A percentile compares a stretch with the other conserved stretches of the same genome.
phyloP scores from a whole-genome alignment of 805 yeast genomes.

The Vanderwaltozyma verrucispora region DNA sequence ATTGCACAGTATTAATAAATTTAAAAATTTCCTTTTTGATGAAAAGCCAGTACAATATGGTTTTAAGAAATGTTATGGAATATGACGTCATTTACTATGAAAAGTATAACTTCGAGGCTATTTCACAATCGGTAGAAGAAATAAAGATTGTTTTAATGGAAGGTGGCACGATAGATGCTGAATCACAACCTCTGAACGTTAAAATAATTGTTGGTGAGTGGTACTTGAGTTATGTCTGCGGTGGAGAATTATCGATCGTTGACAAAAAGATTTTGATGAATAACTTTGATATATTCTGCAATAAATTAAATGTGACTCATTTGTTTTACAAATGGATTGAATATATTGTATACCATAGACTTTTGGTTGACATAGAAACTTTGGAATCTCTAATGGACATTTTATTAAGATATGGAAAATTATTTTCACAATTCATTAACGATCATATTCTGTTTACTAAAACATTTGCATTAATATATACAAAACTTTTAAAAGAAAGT shows the following conservation, averaged over 20 bases:
- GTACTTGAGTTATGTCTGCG: constrained; percentile 36
- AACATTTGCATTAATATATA: constrained; percentile 22
- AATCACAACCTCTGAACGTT: constrained; percentile 32
- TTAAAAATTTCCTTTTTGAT: constrained; percentile 41
- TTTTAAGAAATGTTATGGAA: constrained; percentile 39
- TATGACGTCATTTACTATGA: constrained; percentile 30
- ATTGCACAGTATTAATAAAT: constrained; percentile 45
- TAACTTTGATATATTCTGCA: constrained; percentile 17
- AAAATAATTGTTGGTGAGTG: constrained; percentile 39
- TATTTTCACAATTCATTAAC: constrained; percentile 31
- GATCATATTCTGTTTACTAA: constrained; percentile 29
- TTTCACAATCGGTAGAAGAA: constrained; percentile 28
- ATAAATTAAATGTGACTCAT: constrained; percentile 19
- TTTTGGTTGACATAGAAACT: constrained; percentile 20
- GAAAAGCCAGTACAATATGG: constrained; percentile 46
- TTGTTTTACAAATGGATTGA: constrained; percentile 29
- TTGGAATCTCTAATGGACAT: constrained; percentile 24
- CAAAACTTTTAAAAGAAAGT: constrained; percentile 14
- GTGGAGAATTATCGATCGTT: constrained; percentile 17
- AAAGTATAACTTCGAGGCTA: constrained; percentile 25
- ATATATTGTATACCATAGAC: constrained; percentile 24
- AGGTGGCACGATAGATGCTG: constrained; percentile 12
- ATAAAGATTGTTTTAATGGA: constrained; percentile 16
- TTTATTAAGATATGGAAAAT: constrained; percentile 19
- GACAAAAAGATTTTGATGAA: constrained; percentile 11